Evolutionary conservation across 148 eudicot species (phyloP).

Genomic region (Pharnaceum exiguum): DNA sequence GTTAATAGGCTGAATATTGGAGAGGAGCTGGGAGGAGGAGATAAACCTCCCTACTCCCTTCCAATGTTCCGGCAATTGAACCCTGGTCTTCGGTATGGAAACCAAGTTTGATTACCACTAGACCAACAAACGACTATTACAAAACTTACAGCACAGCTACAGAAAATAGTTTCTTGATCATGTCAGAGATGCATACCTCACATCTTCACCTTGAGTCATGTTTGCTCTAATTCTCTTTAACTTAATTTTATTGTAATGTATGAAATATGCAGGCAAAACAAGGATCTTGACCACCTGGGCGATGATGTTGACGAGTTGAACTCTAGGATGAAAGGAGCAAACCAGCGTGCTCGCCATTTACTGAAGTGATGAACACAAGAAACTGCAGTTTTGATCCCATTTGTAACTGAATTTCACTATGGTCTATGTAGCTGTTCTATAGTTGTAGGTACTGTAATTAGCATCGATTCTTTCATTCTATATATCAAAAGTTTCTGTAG

Average conservation of each 20-base stretch:
- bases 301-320: slow-evolving; percentile 81
- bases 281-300: slow-evolving; percentile 70
- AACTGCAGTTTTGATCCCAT: slow-evolving; percentile 4
- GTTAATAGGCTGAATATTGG: too few relatives aligned
- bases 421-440: slow-evolving; percentile 6
- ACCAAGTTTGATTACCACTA: too few relatives aligned
- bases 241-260: background rate
- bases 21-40: too few relatives aligned
- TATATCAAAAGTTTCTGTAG: too few relatives aligned
- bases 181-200: too few relatives aligned
- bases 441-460: slow-evolving; percentile 5
- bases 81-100: too few relatives aligned
- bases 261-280: slow-evolving; percentile 43
- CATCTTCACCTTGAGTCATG: background rate
- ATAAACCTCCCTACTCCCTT: too few relatives aligned
- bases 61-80: too few relatives aligned
- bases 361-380: slow-evolving; percentile 10
- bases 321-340: slow-evolving; percentile 73
- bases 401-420: background rate
- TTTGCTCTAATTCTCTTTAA: background rate
- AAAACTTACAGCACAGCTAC: too few relatives aligned
- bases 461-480: slow-evolving; percentile 8
- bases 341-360: slow-evolving; percentile 51
- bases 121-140: too few relatives aligned
- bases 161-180: too few relatives aligned